phyloP scores from a whole-genome alignment of 257 asterid species.

The Solanum appendiculatum region DNA sequence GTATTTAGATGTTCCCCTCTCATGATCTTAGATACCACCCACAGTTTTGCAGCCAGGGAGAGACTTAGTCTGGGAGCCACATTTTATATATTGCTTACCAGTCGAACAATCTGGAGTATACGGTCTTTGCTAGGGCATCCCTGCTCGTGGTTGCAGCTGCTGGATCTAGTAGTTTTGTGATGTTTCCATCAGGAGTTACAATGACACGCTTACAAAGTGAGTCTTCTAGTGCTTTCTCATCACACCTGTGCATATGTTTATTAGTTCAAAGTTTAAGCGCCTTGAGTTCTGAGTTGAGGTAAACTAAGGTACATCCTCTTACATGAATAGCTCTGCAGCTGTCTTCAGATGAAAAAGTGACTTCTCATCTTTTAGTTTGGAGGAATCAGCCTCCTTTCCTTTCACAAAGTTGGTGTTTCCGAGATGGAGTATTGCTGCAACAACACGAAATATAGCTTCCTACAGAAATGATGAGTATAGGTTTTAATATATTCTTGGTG shows the following conservation, averaged over 20 bases:
- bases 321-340: conserved; percentile 85
- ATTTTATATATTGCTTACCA: conserved; percentile 38
- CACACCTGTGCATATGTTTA: conserved; percentile 44
- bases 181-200: conserved; percentile 94
- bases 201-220: conserved; percentile 87
- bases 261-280: not conserved
- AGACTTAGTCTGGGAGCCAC: not conserved
- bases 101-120: conserved; percentile 90
- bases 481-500: not conserved
- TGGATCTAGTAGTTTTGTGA: conserved; percentile 81
- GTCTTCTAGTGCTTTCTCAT: conserved; percentile 63
- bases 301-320: conserved; percentile 8
- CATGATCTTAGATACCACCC: not conserved
- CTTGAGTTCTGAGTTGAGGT: not conserved
- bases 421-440: conserved; percentile 91
- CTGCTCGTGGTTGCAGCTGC: conserved; percentile 88
- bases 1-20: not conserved
- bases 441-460: conserved; percentile 94
- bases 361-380: conserved; percentile 67
- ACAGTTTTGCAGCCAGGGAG: not conserved
- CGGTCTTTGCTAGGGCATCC: conserved; percentile 88
- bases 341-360: conserved; percentile 66
- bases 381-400: conserved; percentile 79
- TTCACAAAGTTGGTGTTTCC: conserved; percentile 74
- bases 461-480: conserved; percentile 10